These are phyloP conservation scores for Asterophora lycoperdoides DNA, from an alignment of 768 basidiomycete species.

Conservation along the genomic window DNA sequence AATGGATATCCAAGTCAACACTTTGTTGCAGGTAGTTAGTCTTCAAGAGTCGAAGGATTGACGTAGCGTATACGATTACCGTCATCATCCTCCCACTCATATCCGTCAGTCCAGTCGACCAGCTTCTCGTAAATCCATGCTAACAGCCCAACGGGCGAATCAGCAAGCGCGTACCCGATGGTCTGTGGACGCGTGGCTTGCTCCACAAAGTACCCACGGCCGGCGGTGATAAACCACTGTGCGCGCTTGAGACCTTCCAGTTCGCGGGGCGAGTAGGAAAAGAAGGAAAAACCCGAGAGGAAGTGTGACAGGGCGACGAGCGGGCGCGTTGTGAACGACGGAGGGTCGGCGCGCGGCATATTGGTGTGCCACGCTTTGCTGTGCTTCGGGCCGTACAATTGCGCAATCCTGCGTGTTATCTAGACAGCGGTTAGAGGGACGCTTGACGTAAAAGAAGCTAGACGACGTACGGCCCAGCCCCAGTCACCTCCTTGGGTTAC, in stretches of 20 bases:
- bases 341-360: constrained; percentile 15
- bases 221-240: constrained; percentile 24
- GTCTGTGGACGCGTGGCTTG: constrained; percentile 51
- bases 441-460: no score
- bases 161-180: constrained; percentile 48
- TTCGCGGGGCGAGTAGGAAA: constrained; percentile 26
- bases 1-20: constrained; percentile 57
- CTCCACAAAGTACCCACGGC: constrained; percentile 34
- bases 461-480: constrained; percentile 32
- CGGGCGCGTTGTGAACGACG: constrained; percentile 19
- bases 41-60: not conserved
- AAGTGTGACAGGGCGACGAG: constrained; percentile 23
- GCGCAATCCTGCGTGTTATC: constrained; percentile 28
- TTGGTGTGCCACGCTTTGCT: constrained; percentile 54
- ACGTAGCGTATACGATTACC: constrained; percentile 24
- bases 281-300: constrained; percentile 17
- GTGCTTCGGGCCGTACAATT: constrained; percentile 31
- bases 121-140: constrained; percentile 55
- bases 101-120: constrained; percentile 44
- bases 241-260: constrained; percentile 29
- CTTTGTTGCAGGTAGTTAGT: constrained; percentile 27
- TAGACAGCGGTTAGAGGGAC: not conserved
- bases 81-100: constrained; percentile 50
- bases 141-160: constrained; percentile 53
- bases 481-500: constrained; percentile 50